Conservation (phyloP, 1,139 yeast species). For the Geotrichum klebahnii region DNA sequence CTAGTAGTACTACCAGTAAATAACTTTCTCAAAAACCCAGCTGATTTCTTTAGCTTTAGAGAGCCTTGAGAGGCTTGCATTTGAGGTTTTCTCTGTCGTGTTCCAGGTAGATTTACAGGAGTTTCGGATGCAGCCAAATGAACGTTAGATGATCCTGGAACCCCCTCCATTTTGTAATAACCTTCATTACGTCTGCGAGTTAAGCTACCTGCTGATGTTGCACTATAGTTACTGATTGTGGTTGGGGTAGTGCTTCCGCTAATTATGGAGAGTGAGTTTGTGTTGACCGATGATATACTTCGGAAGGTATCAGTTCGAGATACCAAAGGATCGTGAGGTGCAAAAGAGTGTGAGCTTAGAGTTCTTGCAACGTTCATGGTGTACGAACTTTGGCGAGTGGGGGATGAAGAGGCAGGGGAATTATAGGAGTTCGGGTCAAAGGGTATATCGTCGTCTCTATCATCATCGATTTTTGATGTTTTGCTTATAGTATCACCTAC, state of each 20-base stretch:
- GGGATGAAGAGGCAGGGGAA: slow-evolving; percentile 14
- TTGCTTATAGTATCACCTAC: neutral
- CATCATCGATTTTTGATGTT: neutral
- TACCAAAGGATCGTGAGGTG: slow-evolving; percentile 28
- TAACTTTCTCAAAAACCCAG: slow-evolving; percentile 55
- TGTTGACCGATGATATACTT: slow-evolving; percentile 30
- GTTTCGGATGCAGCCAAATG: slow-evolving; percentile 65
- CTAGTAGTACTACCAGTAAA: slow-evolving; percentile 30
- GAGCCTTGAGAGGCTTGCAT: slow-evolving; percentile 16
- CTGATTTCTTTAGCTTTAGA: slow-evolving; percentile 34
- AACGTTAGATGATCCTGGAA: slow-evolving; percentile 46
- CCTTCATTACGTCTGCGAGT: slow-evolving; percentile 12
- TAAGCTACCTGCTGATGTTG: slow-evolving; percentile 84
- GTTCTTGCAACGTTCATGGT: slow-evolving; percentile 5
- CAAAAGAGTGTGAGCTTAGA: neutral
- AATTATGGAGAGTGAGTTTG: slow-evolving; percentile 28
- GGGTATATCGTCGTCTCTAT: slow-evolving; percentile 29
- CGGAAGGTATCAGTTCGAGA: slow-evolving; percentile 30
- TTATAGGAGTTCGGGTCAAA: slow-evolving; percentile 34
- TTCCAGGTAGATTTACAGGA: slow-evolving; percentile 28
- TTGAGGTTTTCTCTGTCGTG: slow-evolving; percentile 19
- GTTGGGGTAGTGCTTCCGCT: slow-evolving; percentile 35
- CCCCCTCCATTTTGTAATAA: slow-evolving; percentile 15
- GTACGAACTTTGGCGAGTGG: slow-evolving; percentile 8
- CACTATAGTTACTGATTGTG: slow-evolving; percentile 62